phyloP scores from a whole-genome alignment of 441 rosid genomes.

The Eugenia klotzschiana region DNA sequence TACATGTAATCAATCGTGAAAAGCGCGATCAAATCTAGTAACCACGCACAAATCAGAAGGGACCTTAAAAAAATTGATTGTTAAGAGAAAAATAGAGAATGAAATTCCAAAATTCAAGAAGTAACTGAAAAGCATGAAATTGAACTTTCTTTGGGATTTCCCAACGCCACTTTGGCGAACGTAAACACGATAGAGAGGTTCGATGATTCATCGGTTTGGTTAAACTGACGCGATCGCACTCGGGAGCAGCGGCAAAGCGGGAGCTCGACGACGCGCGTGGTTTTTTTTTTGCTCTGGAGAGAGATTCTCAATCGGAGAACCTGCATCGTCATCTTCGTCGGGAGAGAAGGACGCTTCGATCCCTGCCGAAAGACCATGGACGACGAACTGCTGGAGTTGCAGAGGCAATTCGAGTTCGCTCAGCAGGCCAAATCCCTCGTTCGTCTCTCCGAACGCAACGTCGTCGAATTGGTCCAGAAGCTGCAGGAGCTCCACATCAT shows the following conservation, averaged over 20 bases:
- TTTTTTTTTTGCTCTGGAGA: neutral
- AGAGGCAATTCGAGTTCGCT: constrained; percentile 84
- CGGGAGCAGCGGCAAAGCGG: neutral
- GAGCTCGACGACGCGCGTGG: neutral
- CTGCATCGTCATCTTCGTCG: neutral
- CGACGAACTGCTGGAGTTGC: constrained; percentile 76
- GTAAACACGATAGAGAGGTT: neutral
- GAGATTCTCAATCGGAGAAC: neutral
- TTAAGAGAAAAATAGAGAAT: neutral
- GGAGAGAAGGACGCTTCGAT: neutral
- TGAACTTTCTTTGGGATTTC: neutral
- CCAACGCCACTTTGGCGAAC: neutral
- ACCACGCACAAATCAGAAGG: neutral
- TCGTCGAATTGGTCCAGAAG: constrained; percentile 90
- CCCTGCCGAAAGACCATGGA: constrained; percentile 31
- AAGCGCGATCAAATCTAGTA: too few species aligned
- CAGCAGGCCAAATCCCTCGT: constrained; percentile 87
- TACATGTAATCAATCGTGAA: too few species aligned
- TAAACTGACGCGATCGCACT: neutral
- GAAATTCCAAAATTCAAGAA: neutral
- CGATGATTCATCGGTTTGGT: neutral
- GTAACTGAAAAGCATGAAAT: neutral
- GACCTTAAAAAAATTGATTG: neutral
- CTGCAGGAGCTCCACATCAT: constrained; percentile 86
- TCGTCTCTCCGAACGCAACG: constrained; percentile 81